Base-by-base conservation (phyloP, 306 rosid species). In the Argentina anserina region DNA sequence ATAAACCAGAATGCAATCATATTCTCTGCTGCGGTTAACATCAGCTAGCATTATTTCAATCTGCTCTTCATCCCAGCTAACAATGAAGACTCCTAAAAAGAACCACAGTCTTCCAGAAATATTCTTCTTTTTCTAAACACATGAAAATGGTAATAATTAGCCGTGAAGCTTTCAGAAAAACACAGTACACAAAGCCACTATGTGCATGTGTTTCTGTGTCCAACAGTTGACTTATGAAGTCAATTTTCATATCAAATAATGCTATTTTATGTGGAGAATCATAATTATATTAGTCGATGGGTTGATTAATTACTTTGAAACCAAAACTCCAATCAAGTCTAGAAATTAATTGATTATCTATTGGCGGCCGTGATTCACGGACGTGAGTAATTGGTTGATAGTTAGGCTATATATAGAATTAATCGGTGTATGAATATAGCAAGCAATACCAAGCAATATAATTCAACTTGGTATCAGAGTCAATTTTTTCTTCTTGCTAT, bases 1-100 rank as follows among this genome's bases (percentile, higher is more conserved):
- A 79, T 79, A 79, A 86, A 84, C 90, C 86, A 84, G 79, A 79
- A 73, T 43, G 84, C 75, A 73, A 86, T 84, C 79, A 83, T 75
- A 15, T 21, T n/a, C 50, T 67, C 53, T 67, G 56, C 21, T 75
- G 74, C 60, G 26, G 26, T 62, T 64, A 67, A 49, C 75, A 80
- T 79, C 65, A 73, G 25, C 12, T 59, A 73, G 25, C 12, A 36
- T 80, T 52, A 61, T 76, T 78, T 69, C 28, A 28, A 59, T 72
- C 62, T 55, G 47, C 43, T 71, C 73, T 60, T 17, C 73, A 47
- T 63, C 69, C 60, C 7, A 67, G 49, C 72, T 45, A n/a, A 72
- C 76, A 65, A 64, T 80, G 46, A 65, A 69, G 60, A 77, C 70
- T 26, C 59, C 76, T 52, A 41, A 63, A 80, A 70, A 45, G 69